Evolutionary conservation across 2,329 filamentous ascomycete genomes (phyloP), one percentile per base, ranked within the genome.

Genomic region (Botrytis paeoniae): DNA sequence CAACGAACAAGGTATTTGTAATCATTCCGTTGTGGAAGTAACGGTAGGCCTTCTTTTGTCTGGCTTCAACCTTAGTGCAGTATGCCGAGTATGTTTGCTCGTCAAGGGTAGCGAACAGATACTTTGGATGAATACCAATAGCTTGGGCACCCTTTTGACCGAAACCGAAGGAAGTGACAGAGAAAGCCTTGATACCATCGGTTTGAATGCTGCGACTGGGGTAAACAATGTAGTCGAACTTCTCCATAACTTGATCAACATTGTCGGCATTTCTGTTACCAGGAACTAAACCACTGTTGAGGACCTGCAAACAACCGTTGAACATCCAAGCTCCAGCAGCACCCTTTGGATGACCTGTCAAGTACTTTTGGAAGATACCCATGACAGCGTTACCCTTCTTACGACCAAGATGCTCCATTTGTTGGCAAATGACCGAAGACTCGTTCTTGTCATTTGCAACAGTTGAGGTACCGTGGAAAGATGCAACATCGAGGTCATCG

Each of bases 361-460:
- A 91, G 83, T 97, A 98, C 85, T 99, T 99, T 85, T 99, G 96
- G 92, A 98, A 99, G 82, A 99, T 95, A 86, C 95, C 96, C 77
- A 98, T 85, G 22, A 99, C 87, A 45, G 96, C 95, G 81, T 99
- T 99, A 80, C 97, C 96, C 90, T 98, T 98, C 84, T 91, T 92
- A 79, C 96, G 93, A 77, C 96, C 96, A 70, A 99, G 91, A 82
- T 99, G 97, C 79, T 91, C 91, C 83, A 99, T 90, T 85, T 99
- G 97, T 83, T 98, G 91, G 87, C 95, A 98, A 79, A 99, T 92
- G 80, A 98, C 96, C 71, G 95, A 95, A 29, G 96, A 98, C 83
- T 99, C 96, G 84, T 99, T 99, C 91, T 98, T 98, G 87, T 99
- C 96, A 83, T 99, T 99, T 78, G 96, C 96, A 81, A 97, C 94